A percentile compares a stretch with the other conserved stretches of the same genome.
These are phyloP conservation scores for Mucor ambiguus DNA, from an alignment of 371 early-diverging fungal genomes.

Conservation along the genomic window DNA sequence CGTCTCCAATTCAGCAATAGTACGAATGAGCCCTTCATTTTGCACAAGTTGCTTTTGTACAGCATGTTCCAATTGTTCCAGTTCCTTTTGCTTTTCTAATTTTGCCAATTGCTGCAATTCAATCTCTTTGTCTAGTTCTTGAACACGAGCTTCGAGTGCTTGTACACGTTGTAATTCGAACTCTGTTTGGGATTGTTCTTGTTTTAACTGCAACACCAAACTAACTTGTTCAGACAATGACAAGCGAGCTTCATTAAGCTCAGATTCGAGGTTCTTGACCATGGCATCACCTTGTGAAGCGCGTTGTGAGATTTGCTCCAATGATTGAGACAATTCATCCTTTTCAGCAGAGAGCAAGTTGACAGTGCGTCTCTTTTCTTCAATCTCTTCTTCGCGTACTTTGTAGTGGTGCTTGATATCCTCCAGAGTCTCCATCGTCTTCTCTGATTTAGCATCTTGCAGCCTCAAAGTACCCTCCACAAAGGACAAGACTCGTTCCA, in stretches of 20 bases:
- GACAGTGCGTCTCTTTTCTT: conserved; percentile 28
- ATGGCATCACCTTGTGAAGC: conserved; percentile 28
- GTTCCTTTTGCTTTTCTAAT: conserved; percentile 11
- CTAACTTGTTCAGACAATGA: conserved; percentile 1
- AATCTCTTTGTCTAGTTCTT: conserved; percentile 29
- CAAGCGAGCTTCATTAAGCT: conserved; percentile 18
- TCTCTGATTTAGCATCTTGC: conserved; percentile 43
- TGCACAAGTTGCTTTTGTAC: conserved; percentile 7
- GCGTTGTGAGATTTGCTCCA: conserved; percentile 22
- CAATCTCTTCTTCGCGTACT: conserved; percentile 34
- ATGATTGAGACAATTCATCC: conserved; percentile 21
- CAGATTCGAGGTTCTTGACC: conserved; percentile 14
- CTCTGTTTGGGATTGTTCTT: conserved; percentile 16
- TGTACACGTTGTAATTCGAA: conserved; percentile 19
- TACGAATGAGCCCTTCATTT: conserved; percentile 16
- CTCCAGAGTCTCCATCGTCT: conserved; percentile 25
- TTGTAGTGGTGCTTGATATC: conserved; percentile 37
- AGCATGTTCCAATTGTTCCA: conserved; percentile 10
- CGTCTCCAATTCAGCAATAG: conserved; percentile 19
- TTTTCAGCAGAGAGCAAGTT: conserved; percentile 29
- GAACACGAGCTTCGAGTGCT: conserved; percentile 26
- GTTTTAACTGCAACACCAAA: conserved; percentile 11
- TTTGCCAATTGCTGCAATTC: conserved; percentile 8
- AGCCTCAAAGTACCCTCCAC: conserved; percentile 37
- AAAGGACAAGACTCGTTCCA: conserved; percentile 33